Evolutionary conservation across 345 rosid genomes (phyloP).

Genomic region (Bretschneidera sinensis): DNA sequence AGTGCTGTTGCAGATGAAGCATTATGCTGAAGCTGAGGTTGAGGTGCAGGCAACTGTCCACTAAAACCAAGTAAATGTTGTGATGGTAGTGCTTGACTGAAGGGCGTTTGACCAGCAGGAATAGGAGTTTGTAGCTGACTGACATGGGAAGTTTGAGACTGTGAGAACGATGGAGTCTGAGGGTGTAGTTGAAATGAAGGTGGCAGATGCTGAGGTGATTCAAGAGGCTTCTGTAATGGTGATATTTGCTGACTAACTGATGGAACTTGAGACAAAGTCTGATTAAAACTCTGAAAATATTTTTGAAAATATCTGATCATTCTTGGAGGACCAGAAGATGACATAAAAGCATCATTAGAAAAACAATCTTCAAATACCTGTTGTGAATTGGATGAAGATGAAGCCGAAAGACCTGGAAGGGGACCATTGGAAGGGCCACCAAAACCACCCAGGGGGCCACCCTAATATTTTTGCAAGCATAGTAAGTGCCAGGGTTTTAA

Average conservation of each 20-base stretch:
- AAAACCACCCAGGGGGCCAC: constrained; percentile 37
- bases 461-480: constrained; percentile 25
- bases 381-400: constrained; percentile 44
- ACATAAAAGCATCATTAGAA: neutral
- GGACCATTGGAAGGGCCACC: constrained; percentile 53
- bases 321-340: constrained; percentile 2
- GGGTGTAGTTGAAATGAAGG: constrained; percentile 45
- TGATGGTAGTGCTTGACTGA: constrained; percentile 38
- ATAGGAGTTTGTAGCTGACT: constrained; percentile 32
- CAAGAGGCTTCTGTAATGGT: constrained; percentile 55
- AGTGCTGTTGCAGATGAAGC: constrained; percentile 33
- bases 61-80: constrained; percentile 46
- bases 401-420: constrained; percentile 37
- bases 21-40: constrained; percentile 47
- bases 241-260: constrained; percentile 54
- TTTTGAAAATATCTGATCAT: constrained; percentile 2
- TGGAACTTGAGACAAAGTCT: constrained; percentile 41
- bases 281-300: constrained; percentile 36
- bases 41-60: constrained; percentile 51
- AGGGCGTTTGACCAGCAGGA: constrained; percentile 37
- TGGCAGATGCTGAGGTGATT: constrained; percentile 51
- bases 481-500: constrained; percentile 3
- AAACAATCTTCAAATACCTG: constrained; percentile 37
- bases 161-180: constrained; percentile 40
- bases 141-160: constrained; percentile 28